Percentiles rank a stretch among this genome's conserved stretches.
phyloP scores from a whole-genome alignment of 306 rosid species.

The Purshia tridentata region DNA sequence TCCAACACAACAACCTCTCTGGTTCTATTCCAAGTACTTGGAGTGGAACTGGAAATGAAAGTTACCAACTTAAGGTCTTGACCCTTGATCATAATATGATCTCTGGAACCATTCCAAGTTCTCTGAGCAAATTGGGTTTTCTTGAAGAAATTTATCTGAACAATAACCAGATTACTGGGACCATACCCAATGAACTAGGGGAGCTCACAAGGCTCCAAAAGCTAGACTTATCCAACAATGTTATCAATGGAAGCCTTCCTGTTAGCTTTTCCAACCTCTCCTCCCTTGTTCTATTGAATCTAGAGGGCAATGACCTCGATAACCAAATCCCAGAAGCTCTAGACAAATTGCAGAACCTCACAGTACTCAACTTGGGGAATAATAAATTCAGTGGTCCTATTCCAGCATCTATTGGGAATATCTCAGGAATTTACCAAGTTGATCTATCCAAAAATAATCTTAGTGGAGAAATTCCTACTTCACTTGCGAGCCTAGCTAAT shows the following conservation, averaged over 20 bases:
- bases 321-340: conserved; percentile 51
- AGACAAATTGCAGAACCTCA: conserved; percentile 55
- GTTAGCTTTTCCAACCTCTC: conserved; percentile 56
- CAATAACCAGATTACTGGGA: conserved; percentile 61
- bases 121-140: conserved; percentile 51
- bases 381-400: conserved; percentile 70
- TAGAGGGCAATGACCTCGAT: conserved; percentile 46
- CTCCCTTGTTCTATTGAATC: conserved; percentile 53
- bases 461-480: conserved; percentile 62
- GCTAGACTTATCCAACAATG: conserved; percentile 79
- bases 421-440: conserved; percentile 54
- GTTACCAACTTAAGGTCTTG: conserved; percentile 50
- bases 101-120: conserved; percentile 62
- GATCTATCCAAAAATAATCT: conserved; percentile 71
- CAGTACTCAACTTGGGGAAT: conserved; percentile 56
- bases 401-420: conserved; percentile 73
- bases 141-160: conserved; percentile 59
- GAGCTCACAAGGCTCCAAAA: conserved; percentile 49
- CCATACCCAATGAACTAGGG: conserved; percentile 68
- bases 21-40: conserved; percentile 63
- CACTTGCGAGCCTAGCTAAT: conserved; percentile 53
- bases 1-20: conserved; percentile 70
- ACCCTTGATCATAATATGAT: conserved; percentile 64
- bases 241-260: conserved; percentile 72
- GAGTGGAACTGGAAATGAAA: conserved; percentile 39